These are phyloP conservation scores for Centaurea solstitialis DNA, from an alignment of 129 eudicot genomes.

Conservation along the genomic window DNA sequence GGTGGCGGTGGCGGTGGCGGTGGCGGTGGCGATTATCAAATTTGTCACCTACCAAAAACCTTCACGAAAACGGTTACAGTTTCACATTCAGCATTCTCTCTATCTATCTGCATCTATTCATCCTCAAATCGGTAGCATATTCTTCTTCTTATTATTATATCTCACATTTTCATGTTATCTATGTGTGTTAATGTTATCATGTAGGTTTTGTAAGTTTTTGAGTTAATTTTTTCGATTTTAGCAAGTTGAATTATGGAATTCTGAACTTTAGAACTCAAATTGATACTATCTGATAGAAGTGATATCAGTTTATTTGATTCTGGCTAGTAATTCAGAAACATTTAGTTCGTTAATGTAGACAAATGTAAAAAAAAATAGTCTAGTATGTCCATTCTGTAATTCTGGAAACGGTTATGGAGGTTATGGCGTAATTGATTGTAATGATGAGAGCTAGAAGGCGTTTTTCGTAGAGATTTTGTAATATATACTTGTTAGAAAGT, in stretches of 20 bases:
- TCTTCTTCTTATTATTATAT: background rate
- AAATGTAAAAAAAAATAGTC: constrained; percentile 9
- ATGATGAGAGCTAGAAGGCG: constrained; percentile 5
- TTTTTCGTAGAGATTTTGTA: background rate
- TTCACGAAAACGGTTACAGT: background rate
- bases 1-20: background rate
- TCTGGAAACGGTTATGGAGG: constrained; percentile 3
- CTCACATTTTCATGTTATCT: background rate
- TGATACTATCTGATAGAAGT: background rate
- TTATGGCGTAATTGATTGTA: background rate
- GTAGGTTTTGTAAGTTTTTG: background rate
- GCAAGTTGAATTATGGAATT: constrained; percentile 1
- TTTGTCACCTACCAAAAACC: background rate
- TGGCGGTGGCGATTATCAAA: constrained; percentile 11
- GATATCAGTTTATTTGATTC: background rate
- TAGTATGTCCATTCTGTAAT: background rate
- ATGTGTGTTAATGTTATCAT: background rate
- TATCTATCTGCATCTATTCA: background rate
- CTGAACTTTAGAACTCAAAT: constrained; percentile 3
- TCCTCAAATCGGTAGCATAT: constrained; percentile 12
- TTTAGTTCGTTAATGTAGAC: constrained; percentile 3
- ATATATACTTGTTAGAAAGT: background rate
- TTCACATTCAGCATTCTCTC: too few species aligned
- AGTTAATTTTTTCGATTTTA: constrained; percentile 2
- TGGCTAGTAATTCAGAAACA: background rate